phyloP scores from a whole-genome alignment of 192 early-diverging fungal species.

The Jimgerdemannia lactiflua region DNA sequence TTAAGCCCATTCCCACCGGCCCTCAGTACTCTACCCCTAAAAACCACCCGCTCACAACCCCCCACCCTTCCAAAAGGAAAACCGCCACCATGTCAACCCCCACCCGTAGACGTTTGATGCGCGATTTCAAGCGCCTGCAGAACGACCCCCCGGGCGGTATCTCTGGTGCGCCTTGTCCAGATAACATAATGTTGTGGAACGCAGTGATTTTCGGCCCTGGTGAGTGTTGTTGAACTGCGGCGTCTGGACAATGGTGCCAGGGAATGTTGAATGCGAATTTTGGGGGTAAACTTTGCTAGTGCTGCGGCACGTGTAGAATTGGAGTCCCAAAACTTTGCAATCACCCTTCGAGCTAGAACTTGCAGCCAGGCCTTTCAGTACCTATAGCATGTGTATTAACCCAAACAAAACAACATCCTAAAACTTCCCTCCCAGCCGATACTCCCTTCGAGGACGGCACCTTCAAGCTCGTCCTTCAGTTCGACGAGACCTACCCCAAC shows the following conservation, averaged over 20 bases:
- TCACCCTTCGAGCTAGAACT: neutral
- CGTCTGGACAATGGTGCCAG: no score
- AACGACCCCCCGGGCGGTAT: conserved; percentile 90
- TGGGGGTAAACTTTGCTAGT: no score
- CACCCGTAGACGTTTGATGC: conserved; percentile 91
- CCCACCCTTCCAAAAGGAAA: neutral
- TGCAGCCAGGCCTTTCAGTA: neutral
- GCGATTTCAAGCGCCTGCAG: conserved; percentile 95
- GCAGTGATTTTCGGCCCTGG: conserved; percentile 98
- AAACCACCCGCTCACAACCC: neutral
- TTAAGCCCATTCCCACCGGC: no score
- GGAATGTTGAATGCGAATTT: no score
- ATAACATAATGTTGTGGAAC: conserved; percentile 99
- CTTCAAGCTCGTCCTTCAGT: conserved; percentile 90
- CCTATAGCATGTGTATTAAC: neutral
- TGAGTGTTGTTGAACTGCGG: conserved; percentile 18
- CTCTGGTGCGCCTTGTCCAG: conserved; percentile 87
- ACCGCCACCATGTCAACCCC: conserved; percentile 80
- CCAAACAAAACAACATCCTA: neutral
- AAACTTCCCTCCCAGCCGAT: conserved; percentile 51
- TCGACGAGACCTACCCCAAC: conserved; percentile 98
- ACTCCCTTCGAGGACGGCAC: conserved; percentile 99
- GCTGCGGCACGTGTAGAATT: no score
- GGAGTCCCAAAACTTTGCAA: neutral
- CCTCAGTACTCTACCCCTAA: neutral